These are phyloP conservation scores for Zelonia costaricensis DNA, from an alignment of 208 protist species.

Conservation along the genomic window DNA sequence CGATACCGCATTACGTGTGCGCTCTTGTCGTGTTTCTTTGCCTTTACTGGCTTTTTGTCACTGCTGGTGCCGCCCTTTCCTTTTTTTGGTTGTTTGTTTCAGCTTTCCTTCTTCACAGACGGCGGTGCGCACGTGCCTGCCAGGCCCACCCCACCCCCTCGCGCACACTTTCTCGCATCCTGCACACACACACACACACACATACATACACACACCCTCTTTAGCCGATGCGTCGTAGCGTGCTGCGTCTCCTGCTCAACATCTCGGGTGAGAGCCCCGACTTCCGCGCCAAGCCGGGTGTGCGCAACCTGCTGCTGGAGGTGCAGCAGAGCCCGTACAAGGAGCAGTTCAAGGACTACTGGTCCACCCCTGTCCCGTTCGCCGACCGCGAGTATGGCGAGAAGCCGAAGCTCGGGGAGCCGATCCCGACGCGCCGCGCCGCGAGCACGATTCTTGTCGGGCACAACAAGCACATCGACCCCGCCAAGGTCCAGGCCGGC, in stretches of 20 bases:
- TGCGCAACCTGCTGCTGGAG: slow-evolving; percentile 75
- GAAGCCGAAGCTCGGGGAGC: slow-evolving; percentile 82
- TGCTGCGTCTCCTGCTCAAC: slow-evolving; percentile 52
- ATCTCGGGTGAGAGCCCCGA: slow-evolving; percentile 79
- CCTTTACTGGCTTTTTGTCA: too few species aligned
- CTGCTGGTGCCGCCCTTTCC: too few species aligned
- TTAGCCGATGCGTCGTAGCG: slow-evolving; percentile 39
- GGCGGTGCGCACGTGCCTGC: too few species aligned
- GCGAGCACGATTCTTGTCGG: slow-evolving; percentile 74
- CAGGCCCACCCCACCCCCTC: too few species aligned
- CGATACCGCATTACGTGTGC: too few species aligned
- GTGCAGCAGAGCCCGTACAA: slow-evolving; percentile 87
- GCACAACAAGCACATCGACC: slow-evolving; percentile 67
- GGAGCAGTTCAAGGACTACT: slow-evolving; percentile 92
- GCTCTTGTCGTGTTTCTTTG: too few species aligned
- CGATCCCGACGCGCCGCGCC: slow-evolving; percentile 73
- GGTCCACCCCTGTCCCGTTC: slow-evolving; percentile 83
- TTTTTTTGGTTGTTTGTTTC: too few species aligned
- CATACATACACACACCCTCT: slow-evolving; percentile 1
- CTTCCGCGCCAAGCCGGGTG: slow-evolving; percentile 76
- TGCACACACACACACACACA: background rate
- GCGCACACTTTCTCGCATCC: too few species aligned
- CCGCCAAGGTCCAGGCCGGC: slow-evolving; percentile 50
- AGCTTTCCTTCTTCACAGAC: too few species aligned
- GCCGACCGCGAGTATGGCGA: slow-evolving; percentile 83